phyloP scores from a whole-genome alignment of 139 green algal species.

The Gonium pectorale region DNA sequence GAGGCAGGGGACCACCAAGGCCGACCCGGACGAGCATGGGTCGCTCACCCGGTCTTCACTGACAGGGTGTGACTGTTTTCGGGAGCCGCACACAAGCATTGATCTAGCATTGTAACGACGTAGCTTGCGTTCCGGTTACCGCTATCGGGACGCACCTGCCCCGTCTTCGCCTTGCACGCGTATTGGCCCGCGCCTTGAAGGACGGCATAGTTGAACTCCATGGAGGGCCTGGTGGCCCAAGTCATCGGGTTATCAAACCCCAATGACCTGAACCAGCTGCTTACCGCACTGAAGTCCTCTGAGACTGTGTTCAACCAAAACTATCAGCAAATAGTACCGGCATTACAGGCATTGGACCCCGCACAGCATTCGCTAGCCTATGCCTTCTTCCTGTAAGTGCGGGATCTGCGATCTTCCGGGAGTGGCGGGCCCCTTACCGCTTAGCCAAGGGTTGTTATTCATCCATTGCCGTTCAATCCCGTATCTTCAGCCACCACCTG shows the following conservation, averaged over 20 bases:
- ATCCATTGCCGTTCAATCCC: not conserved
- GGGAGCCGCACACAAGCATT: too few relatives aligned
- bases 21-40: not conserved
- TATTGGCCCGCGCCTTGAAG: too few relatives aligned
- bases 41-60: too few relatives aligned
- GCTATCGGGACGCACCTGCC: too few relatives aligned
- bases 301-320: conserved; percentile 24
- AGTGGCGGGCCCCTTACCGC: too few relatives aligned
- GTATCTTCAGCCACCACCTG: conserved; percentile 1
- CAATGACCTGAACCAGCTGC: conserved; percentile 36
- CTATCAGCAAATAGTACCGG: conserved; percentile 40
- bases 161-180: too few relatives aligned
- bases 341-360: conserved; percentile 57
- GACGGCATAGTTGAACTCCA: not conserved
- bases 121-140: too few relatives aligned
- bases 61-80: too few relatives aligned
- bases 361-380: conserved; percentile 73
- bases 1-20: too few relatives aligned
- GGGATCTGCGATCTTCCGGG: not conserved
- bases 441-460: not conserved
- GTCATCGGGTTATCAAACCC: conserved; percentile 32
- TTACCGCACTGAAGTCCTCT: conserved; percentile 24
- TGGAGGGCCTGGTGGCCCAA: conserved; percentile 46
- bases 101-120: too few relatives aligned
- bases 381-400: conserved; percentile 75